Evolutionary conservation across 2,329 filamentous ascomycete species (phyloP).

Genomic region (Alternaria gansuensis): DNA sequence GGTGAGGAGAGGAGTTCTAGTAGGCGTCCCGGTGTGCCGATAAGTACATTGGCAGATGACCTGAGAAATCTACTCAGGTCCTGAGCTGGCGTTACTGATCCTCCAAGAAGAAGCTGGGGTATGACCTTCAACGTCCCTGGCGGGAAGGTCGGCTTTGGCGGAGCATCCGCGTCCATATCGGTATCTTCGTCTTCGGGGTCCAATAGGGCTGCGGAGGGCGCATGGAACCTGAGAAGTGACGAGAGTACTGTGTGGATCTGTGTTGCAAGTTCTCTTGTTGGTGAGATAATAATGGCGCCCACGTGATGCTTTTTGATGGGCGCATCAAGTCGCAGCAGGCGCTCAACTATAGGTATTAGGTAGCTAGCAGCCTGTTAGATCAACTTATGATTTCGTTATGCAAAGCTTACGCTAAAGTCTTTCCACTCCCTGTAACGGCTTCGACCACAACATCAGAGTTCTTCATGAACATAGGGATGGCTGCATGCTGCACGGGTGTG

Average conservation of each 20-base stretch:
- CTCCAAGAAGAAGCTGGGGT: constrained; percentile 82
- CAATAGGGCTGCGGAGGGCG: constrained; percentile 74
- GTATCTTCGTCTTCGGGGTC: constrained; percentile 61
- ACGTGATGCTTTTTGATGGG: constrained; percentile 90
- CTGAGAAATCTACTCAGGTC: constrained; percentile 87
- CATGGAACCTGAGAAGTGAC: constrained; percentile 83
- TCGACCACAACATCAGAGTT: constrained; percentile 95
- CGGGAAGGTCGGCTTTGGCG: constrained; percentile 53
- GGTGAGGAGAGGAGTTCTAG: constrained; percentile 86
- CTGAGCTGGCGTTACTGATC: constrained; percentile 80
- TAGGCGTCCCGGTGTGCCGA: constrained; percentile 89
- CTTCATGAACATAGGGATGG: constrained; percentile 85
- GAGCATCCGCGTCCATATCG: constrained; percentile 52
- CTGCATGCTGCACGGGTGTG: constrained; percentile 94
- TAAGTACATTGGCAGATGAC: constrained; percentile 84
- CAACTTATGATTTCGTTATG: neutral
- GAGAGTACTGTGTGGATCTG: constrained; percentile 87
- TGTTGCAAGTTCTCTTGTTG: constrained; percentile 88
- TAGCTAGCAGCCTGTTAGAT: constrained; percentile 58
- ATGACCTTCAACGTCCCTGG: constrained; percentile 69
- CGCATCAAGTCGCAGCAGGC: constrained; percentile 79
- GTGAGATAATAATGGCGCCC: constrained; percentile 88
- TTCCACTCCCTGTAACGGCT: constrained; percentile 57
- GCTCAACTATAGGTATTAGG: constrained; percentile 82
- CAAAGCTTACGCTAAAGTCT: constrained; percentile 43